phyloP scores from a whole-genome alignment of 2,329 filamentous ascomycete genomes.

The Pseudogymnoascus sp. region DNA sequence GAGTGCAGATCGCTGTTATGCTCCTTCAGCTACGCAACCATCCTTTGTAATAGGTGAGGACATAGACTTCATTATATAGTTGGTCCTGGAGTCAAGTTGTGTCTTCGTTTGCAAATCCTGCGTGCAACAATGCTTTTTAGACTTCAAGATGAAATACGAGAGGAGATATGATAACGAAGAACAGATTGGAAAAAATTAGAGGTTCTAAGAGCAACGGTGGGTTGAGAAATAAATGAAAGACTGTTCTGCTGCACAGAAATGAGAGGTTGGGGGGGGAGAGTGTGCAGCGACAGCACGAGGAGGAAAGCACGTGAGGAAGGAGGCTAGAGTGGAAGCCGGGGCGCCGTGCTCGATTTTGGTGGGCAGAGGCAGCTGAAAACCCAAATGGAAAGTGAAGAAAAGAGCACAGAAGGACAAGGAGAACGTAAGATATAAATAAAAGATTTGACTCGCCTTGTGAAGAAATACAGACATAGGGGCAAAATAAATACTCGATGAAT shows the following conservation, averaged over 20 bases:
- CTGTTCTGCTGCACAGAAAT: not conserved
- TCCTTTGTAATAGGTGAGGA: not conserved
- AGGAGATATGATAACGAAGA: not conserved
- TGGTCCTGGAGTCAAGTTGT: not conserved
- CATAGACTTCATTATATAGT: not conserved
- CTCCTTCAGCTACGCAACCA: not conserved
- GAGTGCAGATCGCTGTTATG: not conserved
- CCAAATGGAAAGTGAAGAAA: no score
- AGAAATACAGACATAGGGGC: no score
- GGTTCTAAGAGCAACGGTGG: not conserved
- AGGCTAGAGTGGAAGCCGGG: no score
- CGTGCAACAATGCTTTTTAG: not conserved
- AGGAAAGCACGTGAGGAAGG: not conserved
- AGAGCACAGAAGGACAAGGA: not conserved
- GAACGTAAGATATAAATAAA: not conserved
- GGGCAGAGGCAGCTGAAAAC: no score
- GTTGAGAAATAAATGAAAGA: not conserved
- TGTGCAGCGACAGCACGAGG: not conserved
- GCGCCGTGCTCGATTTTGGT: no score
- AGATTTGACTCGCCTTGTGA: not conserved
- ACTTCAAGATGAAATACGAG: not conserved
- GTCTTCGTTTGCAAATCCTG: not conserved
- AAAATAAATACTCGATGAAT: no score
- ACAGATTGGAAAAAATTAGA: not conserved
- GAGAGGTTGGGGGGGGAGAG: not conserved